Evolutionary conservation across 306 rosid species (phyloP).

Genomic region (Erythrophleum fordii): DNA sequence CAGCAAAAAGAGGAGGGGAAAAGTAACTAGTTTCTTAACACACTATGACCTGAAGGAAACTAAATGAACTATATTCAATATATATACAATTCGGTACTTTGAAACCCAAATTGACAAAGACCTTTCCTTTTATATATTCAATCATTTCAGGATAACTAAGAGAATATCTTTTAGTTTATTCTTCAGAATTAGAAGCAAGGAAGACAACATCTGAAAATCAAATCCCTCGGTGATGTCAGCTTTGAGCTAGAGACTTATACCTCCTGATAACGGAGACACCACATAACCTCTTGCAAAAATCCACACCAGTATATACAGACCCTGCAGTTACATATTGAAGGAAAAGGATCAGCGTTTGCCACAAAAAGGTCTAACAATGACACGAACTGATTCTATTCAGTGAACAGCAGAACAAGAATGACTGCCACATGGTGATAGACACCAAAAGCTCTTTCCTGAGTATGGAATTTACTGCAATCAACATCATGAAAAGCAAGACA

Average conservation of each 20-base stretch:
- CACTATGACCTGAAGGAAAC: not conserved
- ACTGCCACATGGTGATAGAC: not conserved
- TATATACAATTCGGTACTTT: slow-evolving; percentile 15
- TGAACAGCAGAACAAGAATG: slow-evolving; percentile 20
- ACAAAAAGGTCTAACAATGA: not conserved
- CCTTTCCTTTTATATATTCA: slow-evolving; percentile 13
- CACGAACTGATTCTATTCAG: not conserved
- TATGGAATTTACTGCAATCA: slow-evolving; percentile 1
- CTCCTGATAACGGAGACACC: slow-evolving; percentile 98
- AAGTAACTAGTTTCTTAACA: not conserved
- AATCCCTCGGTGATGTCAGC: slow-evolving; percentile 11
- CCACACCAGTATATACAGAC: slow-evolving; percentile 95
- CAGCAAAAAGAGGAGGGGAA: not conserved
- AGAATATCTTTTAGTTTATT: slow-evolving; percentile 13
- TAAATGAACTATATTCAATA: not conserved
- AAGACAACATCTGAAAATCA: slow-evolving; percentile 9
- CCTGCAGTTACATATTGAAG: slow-evolving; percentile 55
- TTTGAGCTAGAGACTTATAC: slow-evolving; percentile 48
- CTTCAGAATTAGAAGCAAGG: slow-evolving; percentile 33
- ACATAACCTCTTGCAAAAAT: slow-evolving; percentile 95
- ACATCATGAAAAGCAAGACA: slow-evolving; percentile 11
- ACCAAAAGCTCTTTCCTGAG: not conserved
- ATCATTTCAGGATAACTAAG: not conserved
- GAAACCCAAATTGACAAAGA: not conserved
- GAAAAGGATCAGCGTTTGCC: slow-evolving; percentile 28